Conservation (phyloP, 1,284 basidiomycete genomes). For the Hymenochaete sp. region DNA sequence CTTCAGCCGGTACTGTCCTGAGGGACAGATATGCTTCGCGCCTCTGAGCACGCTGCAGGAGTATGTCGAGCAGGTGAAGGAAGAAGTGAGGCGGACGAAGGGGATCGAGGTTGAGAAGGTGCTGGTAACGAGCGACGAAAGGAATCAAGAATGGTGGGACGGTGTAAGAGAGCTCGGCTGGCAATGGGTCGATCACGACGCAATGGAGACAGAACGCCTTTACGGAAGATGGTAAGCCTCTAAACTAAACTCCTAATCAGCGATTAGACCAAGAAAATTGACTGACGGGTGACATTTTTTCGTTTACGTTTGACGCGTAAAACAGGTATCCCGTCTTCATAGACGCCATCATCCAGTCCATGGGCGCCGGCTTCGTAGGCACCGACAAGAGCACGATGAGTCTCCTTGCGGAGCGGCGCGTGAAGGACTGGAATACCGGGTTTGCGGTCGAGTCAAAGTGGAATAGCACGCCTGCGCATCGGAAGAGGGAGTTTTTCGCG, state of each 20-base stretch:
- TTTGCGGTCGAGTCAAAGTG: slow-evolving; percentile 43
- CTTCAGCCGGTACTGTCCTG: slow-evolving; percentile 44
- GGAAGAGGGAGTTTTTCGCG: no score
- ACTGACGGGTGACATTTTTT: slow-evolving; percentile 7
- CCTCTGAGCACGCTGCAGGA: slow-evolving; percentile 47
- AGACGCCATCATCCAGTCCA: slow-evolving; percentile 62
- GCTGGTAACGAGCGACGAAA: slow-evolving; percentile 67
- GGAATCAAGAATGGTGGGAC: slow-evolving; percentile 56
- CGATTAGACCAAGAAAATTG: no score
- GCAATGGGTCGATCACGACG: slow-evolving; percentile 49
- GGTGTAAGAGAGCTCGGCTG: slow-evolving; percentile 51
- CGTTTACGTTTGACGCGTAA: slow-evolving; percentile 1
- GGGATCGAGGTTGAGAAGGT: slow-evolving; percentile 47
- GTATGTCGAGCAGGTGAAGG: slow-evolving; percentile 54
- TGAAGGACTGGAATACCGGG: slow-evolving; percentile 60
- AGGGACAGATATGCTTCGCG: slow-evolving; percentile 48
- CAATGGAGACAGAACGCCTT: slow-evolving; percentile 36
- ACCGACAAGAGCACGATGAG: slow-evolving; percentile 65
- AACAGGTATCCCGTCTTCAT: slow-evolving; percentile 58
- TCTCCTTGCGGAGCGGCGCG: slow-evolving; percentile 49
- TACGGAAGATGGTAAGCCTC: slow-evolving; percentile 50
- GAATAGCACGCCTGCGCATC: slow-evolving; percentile 25
- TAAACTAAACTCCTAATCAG: no score
- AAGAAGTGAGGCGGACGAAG: slow-evolving; percentile 38
- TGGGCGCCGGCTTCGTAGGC: slow-evolving; percentile 58